These are phyloP conservation scores for Lachnellula hyalina DNA, from an alignment of 2,329 filamentous ascomycete species.

Conservation along the genomic window DNA sequence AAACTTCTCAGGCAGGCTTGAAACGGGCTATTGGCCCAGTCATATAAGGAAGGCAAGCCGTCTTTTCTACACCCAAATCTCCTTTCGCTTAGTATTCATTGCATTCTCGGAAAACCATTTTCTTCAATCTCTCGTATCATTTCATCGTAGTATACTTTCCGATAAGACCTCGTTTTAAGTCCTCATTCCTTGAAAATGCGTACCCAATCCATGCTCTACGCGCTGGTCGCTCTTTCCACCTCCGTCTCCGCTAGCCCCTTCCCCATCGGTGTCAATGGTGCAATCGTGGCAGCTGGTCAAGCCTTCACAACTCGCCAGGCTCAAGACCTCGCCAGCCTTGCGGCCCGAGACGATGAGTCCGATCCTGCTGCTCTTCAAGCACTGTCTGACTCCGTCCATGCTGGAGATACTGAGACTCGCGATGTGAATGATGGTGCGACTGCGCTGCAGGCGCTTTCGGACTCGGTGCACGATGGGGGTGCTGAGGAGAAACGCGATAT, in stretches of 20 bases:
- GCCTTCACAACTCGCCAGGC: not conserved
- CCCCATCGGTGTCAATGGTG: slow-evolving; percentile 4
- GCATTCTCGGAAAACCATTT: not conserved
- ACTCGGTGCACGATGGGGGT: not conserved
- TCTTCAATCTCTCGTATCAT: not conserved
- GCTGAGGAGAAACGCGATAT: not conserved
- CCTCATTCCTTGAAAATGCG: slow-evolving; percentile 7
- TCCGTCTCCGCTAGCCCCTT: slow-evolving; percentile 6
- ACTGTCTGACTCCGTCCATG: not conserved
- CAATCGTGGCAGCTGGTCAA: slow-evolving; percentile 5
- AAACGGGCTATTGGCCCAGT: not conserved
- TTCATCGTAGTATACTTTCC: not conserved
- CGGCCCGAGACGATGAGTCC: not conserved
- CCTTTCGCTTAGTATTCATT: not conserved
- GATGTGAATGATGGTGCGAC: not conserved
- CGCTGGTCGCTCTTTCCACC: slow-evolving; percentile 15
- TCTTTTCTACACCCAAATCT: not conserved
- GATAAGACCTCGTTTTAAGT: not conserved
- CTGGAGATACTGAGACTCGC: not conserved
- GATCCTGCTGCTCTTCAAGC: not conserved
- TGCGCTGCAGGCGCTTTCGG: not conserved
- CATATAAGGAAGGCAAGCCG: not conserved
- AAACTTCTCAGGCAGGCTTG: not conserved
- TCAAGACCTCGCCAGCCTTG: not conserved
- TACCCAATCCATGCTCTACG: slow-evolving; percentile 12